Conservation (phyloP, 2,329 filamentous ascomycete genomes). For the Pseudogymnoascus sp. region DNA sequence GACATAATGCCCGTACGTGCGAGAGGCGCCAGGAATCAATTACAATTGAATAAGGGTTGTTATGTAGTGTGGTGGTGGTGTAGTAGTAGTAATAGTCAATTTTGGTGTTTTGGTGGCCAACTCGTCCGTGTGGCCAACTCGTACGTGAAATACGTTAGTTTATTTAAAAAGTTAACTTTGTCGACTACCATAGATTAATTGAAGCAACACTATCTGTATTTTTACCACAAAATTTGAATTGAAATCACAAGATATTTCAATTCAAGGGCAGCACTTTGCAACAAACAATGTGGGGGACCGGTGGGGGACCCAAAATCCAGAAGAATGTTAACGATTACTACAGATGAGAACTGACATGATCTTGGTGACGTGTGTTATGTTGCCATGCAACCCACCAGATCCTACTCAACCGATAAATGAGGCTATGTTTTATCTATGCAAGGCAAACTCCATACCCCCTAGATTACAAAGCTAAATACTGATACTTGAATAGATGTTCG, state of each 20-base stretch:
- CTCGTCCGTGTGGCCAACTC: too few species aligned
- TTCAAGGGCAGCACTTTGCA: background rate
- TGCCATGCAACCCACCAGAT: background rate
- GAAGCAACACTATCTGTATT: background rate
- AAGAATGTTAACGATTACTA: too few species aligned
- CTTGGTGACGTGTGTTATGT: background rate
- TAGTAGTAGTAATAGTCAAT: too few species aligned
- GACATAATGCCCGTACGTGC: too few species aligned
- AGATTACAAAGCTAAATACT: background rate
- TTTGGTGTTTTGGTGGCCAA: too few species aligned
- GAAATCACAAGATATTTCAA: background rate
- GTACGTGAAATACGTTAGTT: too few species aligned
- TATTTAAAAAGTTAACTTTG: background rate
- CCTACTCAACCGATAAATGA: too few species aligned
- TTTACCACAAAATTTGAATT: background rate
- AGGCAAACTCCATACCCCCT: background rate
- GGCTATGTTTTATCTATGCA: background rate
- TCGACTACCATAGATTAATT: background rate
- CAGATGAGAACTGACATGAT: background rate
- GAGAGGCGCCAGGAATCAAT: too few species aligned
- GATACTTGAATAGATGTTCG: background rate
- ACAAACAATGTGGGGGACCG: background rate
- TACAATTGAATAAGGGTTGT: too few species aligned
- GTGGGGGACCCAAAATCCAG: too few species aligned
- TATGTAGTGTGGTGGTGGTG: too few species aligned